phyloP scores from a whole-genome alignment of 805 yeast genomes.

The Isabelozyma rhagii region DNA sequence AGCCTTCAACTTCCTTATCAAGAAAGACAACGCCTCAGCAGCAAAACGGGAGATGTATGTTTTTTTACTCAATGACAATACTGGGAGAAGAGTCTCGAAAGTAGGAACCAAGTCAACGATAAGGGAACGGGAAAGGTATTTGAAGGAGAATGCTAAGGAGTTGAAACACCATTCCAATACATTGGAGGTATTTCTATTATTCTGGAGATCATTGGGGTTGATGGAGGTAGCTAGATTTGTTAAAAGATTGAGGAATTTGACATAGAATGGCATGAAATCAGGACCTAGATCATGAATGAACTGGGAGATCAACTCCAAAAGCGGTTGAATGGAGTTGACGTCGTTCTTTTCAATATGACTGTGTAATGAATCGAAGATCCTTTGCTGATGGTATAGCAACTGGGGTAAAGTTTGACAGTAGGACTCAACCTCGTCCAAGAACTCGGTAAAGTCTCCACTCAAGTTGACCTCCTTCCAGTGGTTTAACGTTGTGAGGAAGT shows the following conservation, averaged over 20 bases:
- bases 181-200: conserved; percentile 52
- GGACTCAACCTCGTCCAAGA: conserved; percentile 53
- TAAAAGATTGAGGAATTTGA: conserved; percentile 48
- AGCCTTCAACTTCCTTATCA: conserved; percentile 64
- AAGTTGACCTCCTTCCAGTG: conserved; percentile 88
- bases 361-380: conserved; percentile 52
- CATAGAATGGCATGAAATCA: conserved; percentile 76
- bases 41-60: conserved; percentile 75
- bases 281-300: conserved; percentile 91
- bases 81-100: conserved; percentile 59
- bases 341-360: conserved; percentile 55
- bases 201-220: conserved; percentile 48
- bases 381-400: conserved; percentile 64
- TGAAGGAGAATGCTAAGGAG: conserved; percentile 82
- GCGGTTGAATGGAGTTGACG: conserved; percentile 70
- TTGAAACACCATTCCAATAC: conserved; percentile 82
- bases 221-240: conserved; percentile 41
- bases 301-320: conserved; percentile 74
- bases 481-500: conserved; percentile 71
- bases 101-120: conserved; percentile 67
- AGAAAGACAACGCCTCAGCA: conserved; percentile 85
- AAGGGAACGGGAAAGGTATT: conserved; percentile 69
- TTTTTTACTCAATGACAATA: conserved; percentile 55
- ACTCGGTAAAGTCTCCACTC: conserved; percentile 65
- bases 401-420: conserved; percentile 74